Conservation (phyloP, 2,329 filamentous ascomycete genomes). For the Geosmithia morbida region DNA sequence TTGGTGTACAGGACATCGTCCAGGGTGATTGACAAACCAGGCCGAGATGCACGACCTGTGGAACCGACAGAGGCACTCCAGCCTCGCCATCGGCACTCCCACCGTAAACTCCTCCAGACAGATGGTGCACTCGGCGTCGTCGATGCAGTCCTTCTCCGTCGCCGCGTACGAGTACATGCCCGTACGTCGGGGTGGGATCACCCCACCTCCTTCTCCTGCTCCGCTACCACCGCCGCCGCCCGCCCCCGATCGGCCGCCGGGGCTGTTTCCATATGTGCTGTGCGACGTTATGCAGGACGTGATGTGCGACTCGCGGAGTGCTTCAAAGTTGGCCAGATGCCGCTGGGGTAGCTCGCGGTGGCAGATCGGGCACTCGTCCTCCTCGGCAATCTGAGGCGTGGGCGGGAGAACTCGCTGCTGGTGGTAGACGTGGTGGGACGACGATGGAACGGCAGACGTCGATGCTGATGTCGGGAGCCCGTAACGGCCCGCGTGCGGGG, state of each 20-base stretch:
- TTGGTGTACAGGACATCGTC: constrained; percentile 51
- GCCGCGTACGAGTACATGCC: constrained; percentile 51
- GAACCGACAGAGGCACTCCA: constrained; percentile 54
- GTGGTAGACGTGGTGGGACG: constrained; percentile 9
- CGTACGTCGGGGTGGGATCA: constrained; percentile 27
- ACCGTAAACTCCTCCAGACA: constrained; percentile 53
- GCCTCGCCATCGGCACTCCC: constrained; percentile 46
- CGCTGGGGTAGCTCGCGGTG: constrained; percentile 53
- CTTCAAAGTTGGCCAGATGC: constrained; percentile 35
- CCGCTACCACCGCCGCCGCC: constrained; percentile 4
- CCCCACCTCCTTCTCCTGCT: constrained; percentile 1
- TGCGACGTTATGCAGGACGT: constrained; percentile 39
- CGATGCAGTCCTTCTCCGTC: constrained; percentile 55
- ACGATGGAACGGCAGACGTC: constrained; percentile 15
- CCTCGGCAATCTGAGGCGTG: constrained; percentile 45
- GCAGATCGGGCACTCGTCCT: constrained; percentile 70
- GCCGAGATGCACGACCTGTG: constrained; percentile 44
- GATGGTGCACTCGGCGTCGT: constrained; percentile 53
- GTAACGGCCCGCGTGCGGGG: constrained; percentile 16
- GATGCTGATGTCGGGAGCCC: constrained; percentile 6
- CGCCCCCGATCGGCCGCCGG: neutral
- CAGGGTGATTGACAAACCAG: constrained; percentile 49
- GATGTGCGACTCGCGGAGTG: constrained; percentile 43
- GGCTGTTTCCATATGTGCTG: constrained; percentile 28
- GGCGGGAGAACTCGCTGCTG: constrained; percentile 22